Percentiles rank a stretch among this genome's conserved stretches.
phyloP scores from a whole-genome alignment of 164 flowering plant genomes.

The Aristolochia contorta region DNA sequence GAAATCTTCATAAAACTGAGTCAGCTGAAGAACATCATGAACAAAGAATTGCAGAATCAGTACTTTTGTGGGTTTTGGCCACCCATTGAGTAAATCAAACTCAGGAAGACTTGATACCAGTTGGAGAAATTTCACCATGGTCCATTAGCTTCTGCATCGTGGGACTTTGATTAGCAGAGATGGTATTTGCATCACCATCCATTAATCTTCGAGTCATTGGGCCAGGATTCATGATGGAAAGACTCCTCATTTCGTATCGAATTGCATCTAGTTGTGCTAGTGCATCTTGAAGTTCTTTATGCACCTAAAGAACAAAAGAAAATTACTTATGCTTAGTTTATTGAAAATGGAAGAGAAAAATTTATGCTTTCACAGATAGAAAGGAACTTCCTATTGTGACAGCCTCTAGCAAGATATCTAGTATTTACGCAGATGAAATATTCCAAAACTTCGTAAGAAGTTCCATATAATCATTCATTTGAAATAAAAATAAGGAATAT shows the following conservation, averaged over 20 bases:
- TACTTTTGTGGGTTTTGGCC: too few relatives aligned
- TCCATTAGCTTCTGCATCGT: slow-evolving; percentile 23
- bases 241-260: slow-evolving; percentile 68
- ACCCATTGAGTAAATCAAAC: neutral
- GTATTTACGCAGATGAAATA: too few relatives aligned
- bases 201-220: slow-evolving; percentile 46
- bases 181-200: neutral
- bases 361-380: too few relatives aligned
- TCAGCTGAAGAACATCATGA: neutral
- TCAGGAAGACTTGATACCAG: slow-evolving; percentile 12
- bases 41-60: too few relatives aligned
- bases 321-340: neutral
- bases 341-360: neutral
- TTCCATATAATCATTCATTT: too few relatives aligned
- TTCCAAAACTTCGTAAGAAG: too few relatives aligned
- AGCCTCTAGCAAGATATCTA: too few relatives aligned
- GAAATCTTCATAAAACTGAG: too few relatives aligned
- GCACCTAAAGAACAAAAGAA: slow-evolving; percentile 43
- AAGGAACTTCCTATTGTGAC: too few relatives aligned
- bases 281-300: slow-evolving; percentile 86
- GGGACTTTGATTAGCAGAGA: too few relatives aligned
- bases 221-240: slow-evolving; percentile 70
- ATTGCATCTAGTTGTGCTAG: slow-evolving; percentile 85
- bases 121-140: slow-evolving; percentile 19
- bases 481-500: too few relatives aligned